Evolutionary conservation across 768 basidiomycete genomes (phyloP).

Genomic region (Leucogyrophana mollusca): DNA sequence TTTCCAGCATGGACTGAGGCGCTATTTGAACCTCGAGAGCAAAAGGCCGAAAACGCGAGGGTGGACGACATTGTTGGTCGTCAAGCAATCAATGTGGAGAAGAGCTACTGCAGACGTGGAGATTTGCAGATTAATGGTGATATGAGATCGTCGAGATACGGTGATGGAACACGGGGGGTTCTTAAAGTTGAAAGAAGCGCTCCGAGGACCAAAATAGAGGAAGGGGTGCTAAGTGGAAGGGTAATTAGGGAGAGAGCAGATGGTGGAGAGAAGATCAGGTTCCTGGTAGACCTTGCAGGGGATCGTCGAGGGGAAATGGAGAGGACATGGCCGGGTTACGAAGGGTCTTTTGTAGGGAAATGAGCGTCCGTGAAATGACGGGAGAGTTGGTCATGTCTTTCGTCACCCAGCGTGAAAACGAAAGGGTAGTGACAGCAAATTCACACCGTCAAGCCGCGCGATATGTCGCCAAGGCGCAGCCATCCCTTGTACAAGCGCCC

Average conservation of each 20-base stretch:
- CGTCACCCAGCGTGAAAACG: constrained; percentile 27
- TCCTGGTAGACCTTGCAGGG: not conserved
- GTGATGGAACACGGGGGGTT: constrained; percentile 15
- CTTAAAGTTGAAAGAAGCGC: constrained; percentile 16
- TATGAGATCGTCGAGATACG: constrained; percentile 13
- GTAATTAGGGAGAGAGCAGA: constrained; percentile 7
- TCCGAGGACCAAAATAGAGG: constrained; percentile 16
- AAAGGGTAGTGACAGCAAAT: constrained; percentile 19
- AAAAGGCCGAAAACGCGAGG: constrained; percentile 11
- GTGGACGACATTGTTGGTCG: constrained; percentile 34
- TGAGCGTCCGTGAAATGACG: constrained; percentile 14
- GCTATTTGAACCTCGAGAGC: constrained; percentile 26
- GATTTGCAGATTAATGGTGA: constrained; percentile 29
- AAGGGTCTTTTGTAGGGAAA: constrained; percentile 11
- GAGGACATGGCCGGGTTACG: constrained; percentile 21
- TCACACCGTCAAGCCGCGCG: constrained; percentile 26
- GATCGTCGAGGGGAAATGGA: constrained; percentile 2
- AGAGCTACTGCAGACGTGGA: constrained; percentile 9
- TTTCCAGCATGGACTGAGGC: not conserved
- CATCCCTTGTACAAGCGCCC: too few relatives aligned
- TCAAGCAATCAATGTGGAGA: constrained; percentile 27
- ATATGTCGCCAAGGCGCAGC: constrained; percentile 13
- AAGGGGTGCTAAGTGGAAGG: constrained; percentile 10
- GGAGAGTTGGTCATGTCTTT: constrained; percentile 21
- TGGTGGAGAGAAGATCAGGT: constrained; percentile 14